Evolutionary conservation across 2,329 filamentous ascomycete species (phyloP), one percentile per base, ranked within the genome.

Genomic region (Paramyrothecium roridum): DNA sequence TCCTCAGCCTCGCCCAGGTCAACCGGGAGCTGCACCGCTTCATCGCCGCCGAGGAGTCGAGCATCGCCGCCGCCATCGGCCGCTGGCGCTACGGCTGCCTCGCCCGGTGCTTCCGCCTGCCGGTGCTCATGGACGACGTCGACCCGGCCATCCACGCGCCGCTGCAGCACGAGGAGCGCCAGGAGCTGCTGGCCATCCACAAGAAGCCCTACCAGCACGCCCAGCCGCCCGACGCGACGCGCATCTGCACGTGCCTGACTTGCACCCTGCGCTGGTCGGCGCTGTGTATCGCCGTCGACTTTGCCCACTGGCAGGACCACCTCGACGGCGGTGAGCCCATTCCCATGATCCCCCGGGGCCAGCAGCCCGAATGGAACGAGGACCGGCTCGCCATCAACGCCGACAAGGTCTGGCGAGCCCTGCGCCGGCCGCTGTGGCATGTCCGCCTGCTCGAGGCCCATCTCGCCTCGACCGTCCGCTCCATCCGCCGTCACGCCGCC

Each of bases 111-210:
- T 50, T 50, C 48, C 48, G 48, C 20, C 48, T 50, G 22, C 48
- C 48, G 17, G 48, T 50, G 21, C 48, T 30, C 12, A 33, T 50
- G 22, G n/a, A 26, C 13, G 22, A 50, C 48, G 48, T 50, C 8
- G 48, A 50, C 48, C 22, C 21, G 22, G 13, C 21, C 48, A 50
- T 50, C 22, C 48, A 50, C 48, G 48, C 48, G 10, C 22, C 48
- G 22, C 48, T 50, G 48, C 48, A 50, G 48, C 48, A 50, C 26
- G 48, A 50, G 48, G 48, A 50, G 22, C 48, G 48, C 22, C 48
- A 50, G 48, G 48, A 50, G 48, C 48, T 50, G 48, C 48, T 50
- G 22, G 48, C 48, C 48, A 50, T 50, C 23, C 48, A 50, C 48
- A 50, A 50, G 48, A 50, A 50, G 48, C 48, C 48, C 10, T 50